Percentiles rank a stretch among this genome's conserved stretches.
phyloP scores from a whole-genome alignment of 139 green algal genomes.

The Choricystis sp. region DNA sequence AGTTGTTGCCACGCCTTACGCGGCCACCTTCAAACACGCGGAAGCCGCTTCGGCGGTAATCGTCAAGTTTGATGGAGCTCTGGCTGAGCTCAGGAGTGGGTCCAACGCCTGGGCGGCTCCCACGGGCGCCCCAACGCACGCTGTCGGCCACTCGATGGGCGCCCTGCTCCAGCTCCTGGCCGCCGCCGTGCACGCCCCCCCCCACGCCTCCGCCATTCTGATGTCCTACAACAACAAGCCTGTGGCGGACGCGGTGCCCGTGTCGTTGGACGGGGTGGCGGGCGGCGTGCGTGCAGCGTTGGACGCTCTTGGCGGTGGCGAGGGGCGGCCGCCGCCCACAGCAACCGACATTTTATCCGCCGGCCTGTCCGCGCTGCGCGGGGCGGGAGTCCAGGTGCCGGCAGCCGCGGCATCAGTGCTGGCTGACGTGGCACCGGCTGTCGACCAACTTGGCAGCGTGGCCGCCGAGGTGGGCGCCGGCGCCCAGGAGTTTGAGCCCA shows the following conservation, averaged over 20 bases:
- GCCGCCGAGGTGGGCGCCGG: conserved; percentile 64
- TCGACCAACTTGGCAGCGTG: conserved; percentile 77
- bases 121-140: conserved; percentile 47
- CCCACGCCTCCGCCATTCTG: conserved; percentile 60
- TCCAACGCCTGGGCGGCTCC: conserved; percentile 4
- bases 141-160: conserved; percentile 78
- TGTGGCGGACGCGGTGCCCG: conserved; percentile 46
- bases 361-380: conserved; percentile 17
- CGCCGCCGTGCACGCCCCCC: conserved; percentile 8
- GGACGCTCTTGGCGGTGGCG: conserved; percentile 6
- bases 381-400: conserved; percentile 34
- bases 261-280: conserved; percentile 61
- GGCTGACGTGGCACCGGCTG: conserved; percentile 57
- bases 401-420: neutral
- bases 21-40: conserved; percentile 77
- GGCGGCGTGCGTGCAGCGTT: conserved; percentile 32
- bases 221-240: conserved; percentile 85
- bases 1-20: conserved; percentile 60
- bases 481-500: conserved; percentile 56
- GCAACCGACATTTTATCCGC: neutral
- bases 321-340: neutral
- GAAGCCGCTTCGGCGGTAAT: conserved; percentile 71
- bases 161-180: conserved; percentile 61
- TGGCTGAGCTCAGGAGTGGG: conserved; percentile 30
- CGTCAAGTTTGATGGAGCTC: conserved; percentile 60